Base-by-base conservation (phyloP, 306 rosid species). In the Cicer judaicum region DNA sequence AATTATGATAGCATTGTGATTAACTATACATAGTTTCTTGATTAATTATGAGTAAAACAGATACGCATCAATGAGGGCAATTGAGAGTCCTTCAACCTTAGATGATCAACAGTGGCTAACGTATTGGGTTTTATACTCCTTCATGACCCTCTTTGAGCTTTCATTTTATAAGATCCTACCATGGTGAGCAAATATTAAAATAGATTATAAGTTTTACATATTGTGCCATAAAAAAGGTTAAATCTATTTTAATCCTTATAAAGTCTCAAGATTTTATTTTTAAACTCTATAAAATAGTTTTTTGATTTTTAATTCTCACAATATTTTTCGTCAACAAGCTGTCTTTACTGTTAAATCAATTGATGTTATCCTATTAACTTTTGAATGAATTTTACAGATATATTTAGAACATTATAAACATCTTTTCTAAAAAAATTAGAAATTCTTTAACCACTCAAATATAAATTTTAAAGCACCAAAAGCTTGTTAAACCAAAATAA, bases 31-130 rank as follows among this genome's bases (percentile, higher is more conserved):
- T 29, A 29, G 40, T 50, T 52, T 14, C 7, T 5, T 70, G 60
- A 19, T 29, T 29, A 29, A 7, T 59, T 68, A 6, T 42, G 63
- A 82, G 15, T 54, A 41, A 47, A 12, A 42, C 85, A 92, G 96
- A 70, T 94, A 90, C 18, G 88, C 97, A 81, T 88, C 97, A 34
- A 78, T 90, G 81, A 79, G 95, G 72, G 99, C 99, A 8, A 94
- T 94, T 29, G 97, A 94, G 78, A 94, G 91, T 72, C 93, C 99
- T 81, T 82, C 97, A 65, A 81, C 93, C 5, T 83, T 91, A 36
- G 97, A 94, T 66, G 97, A 91, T 73, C 98, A 90, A 53, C 98
- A 94, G 50, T 91, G 96, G 99, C 91, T 94, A 60, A 92, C 97
- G 1, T 92, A 92, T 74, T 94, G 99, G 99, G 83, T 94, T 70